phyloP scores from a whole-genome alignment of 371 early-diverging fungal species.

The Apophysomyces elegans region DNA sequence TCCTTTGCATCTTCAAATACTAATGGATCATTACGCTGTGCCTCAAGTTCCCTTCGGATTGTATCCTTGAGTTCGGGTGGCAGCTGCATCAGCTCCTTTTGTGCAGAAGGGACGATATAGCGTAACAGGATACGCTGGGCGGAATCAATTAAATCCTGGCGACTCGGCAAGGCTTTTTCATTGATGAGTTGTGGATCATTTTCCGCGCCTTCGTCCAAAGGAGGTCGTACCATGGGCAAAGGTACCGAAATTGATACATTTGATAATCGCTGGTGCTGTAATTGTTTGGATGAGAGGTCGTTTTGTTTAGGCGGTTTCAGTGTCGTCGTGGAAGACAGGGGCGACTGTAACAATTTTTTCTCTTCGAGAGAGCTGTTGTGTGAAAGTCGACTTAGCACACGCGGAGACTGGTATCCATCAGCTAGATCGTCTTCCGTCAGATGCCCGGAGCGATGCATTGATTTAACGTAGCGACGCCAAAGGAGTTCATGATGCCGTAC shows the following conservation, averaged over 20 bases:
- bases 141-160: conserved; percentile 60
- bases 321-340: conserved; percentile 13
- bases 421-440: conserved; percentile 45
- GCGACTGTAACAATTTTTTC: conserved; percentile 17
- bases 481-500: conserved; percentile 66
- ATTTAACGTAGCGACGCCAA: conserved; percentile 60
- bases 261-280: conserved; percentile 6
- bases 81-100: conserved; percentile 52
- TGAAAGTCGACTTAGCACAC: conserved; percentile 39
- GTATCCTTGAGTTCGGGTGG: conserved; percentile 38
- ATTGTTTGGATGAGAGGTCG: conserved; percentile 17
- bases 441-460: conserved; percentile 44
- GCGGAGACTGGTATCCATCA: conserved; percentile 46
- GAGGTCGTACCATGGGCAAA: conserved; percentile 16
- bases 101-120: conserved; percentile 61
- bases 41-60: conserved; percentile 37
- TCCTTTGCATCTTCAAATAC: conserved; percentile 65
- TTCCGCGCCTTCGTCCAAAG: conserved; percentile 2
- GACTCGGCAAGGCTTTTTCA: conserved; percentile 38
- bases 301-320: conserved; percentile 8
- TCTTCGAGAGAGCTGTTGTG: conserved; percentile 27
- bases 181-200: conserved; percentile 3
- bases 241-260: conserved; percentile 2
- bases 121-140: conserved; percentile 59
- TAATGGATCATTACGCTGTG: conserved; percentile 54